These are phyloP conservation scores for Fusarium sp. DNA, from an alignment of 2,329 filamentous ascomycete species.

Conservation along the genomic window DNA sequence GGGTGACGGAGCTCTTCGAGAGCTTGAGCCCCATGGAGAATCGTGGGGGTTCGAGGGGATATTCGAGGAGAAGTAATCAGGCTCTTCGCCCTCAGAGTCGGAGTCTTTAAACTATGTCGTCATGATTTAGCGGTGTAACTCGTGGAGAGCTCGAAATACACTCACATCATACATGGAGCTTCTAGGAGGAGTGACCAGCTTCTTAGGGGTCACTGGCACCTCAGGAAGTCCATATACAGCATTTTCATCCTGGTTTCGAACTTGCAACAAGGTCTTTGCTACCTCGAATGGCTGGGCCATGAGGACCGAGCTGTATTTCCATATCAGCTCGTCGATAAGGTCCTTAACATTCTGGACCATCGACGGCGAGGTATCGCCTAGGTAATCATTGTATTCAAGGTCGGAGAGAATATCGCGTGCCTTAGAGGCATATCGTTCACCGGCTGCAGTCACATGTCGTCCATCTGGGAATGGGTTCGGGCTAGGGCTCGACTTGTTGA, in stretches of 20 bases:
- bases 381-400: constrained; percentile 90
- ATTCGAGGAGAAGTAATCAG: constrained; percentile 83
- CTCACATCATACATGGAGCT: constrained; percentile 53
- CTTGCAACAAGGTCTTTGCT: constrained; percentile 91
- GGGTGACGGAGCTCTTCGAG: constrained; percentile 48
- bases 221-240: constrained; percentile 46
- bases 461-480: constrained; percentile 59
- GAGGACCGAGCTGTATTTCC: constrained; percentile 90
- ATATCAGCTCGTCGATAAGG: constrained; percentile 84
- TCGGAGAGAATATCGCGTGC: constrained; percentile 90
- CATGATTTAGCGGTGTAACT: constrained; percentile 41
- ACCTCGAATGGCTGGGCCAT: constrained; percentile 97
- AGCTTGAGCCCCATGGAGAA: constrained; percentile 49
- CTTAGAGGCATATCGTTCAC: constrained; percentile 57
- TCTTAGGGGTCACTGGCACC: constrained; percentile 44
- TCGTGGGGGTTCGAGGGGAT: constrained; percentile 65
- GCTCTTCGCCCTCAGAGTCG: constrained; percentile 80
- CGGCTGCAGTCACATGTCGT: constrained; percentile 54
- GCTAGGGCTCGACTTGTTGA: constrained; percentile 51
- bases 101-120: constrained; percentile 60
- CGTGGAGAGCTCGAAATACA: constrained; percentile 2
- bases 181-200: constrained; percentile 48
- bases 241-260: constrained; percentile 67
- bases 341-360: constrained; percentile 79
- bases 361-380: constrained; percentile 80